These are phyloP conservation scores for Mycena albidolilacea DNA, from an alignment of 768 basidiomycete species.

Conservation along the genomic window DNA sequence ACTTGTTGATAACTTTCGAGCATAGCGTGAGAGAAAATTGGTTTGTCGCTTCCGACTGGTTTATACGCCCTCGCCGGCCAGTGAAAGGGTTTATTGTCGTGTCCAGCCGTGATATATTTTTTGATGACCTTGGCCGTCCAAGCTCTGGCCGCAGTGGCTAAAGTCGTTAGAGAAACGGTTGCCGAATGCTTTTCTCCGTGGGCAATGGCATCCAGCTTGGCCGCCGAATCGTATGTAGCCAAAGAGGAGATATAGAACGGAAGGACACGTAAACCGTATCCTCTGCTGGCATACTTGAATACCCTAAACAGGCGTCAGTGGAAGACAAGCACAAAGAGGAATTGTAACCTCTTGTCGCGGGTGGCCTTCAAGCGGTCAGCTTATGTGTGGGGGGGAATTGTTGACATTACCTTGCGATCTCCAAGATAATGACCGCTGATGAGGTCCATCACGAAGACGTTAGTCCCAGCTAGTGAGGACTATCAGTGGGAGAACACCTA, in stretches of 20 bases:
- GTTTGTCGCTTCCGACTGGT: constrained; percentile 14
- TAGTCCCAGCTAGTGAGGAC: constrained; percentile 11
- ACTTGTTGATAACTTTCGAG: constrained; percentile 1
- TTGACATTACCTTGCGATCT: constrained; percentile 27
- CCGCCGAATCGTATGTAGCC: constrained; percentile 15
- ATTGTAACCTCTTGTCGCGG: constrained; percentile 30
- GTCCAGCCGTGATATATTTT: constrained; percentile 27
- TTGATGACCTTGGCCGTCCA: constrained; percentile 33
- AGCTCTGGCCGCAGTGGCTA: background rate
- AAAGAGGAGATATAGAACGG: constrained; percentile 34
- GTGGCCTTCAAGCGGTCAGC: constrained; percentile 11
- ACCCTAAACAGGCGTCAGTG: constrained; percentile 19
- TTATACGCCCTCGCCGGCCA: constrained; percentile 19
- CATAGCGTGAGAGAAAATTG: constrained; percentile 35
- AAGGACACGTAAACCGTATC: constrained; percentile 40
- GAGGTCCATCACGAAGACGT: constrained; percentile 40
- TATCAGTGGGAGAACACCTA: background rate
- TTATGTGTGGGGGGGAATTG: background rate
- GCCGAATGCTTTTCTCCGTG: background rate
- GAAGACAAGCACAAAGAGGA: background rate
- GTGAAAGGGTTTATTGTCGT: constrained; percentile 23
- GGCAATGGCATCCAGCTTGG: background rate
- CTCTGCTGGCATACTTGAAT: constrained; percentile 41
- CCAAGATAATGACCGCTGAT: constrained; percentile 39
- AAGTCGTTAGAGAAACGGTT: background rate